Evolutionary conservation across 495 filamentous ascomycete genomes (phyloP).

Genomic region (Hypoxylon subgilvum): DNA sequence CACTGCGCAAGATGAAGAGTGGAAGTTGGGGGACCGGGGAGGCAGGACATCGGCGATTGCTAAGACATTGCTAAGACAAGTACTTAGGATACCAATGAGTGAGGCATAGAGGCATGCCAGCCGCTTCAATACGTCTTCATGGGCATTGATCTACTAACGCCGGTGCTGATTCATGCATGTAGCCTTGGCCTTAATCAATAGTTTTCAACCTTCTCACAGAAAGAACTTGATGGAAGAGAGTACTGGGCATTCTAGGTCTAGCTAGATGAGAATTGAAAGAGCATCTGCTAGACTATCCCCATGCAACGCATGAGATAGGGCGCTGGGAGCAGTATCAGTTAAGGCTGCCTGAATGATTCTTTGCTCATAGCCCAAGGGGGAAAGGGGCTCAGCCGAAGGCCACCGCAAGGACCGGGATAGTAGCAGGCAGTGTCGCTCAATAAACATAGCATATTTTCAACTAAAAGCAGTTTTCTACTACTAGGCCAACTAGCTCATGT

Average conservation of each 20-base stretch:
- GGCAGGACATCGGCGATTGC: no score
- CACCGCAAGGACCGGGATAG: conserved; percentile 1
- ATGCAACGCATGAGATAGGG: neutral
- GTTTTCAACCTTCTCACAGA: conserved; percentile 3
- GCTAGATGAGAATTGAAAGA: neutral
- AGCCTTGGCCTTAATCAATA: no score
- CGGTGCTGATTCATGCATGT: conserved; percentile 13
- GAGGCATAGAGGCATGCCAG: neutral
- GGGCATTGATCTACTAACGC: neutral
- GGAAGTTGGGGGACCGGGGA: no score
- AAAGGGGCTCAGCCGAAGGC: conserved; percentile 20
- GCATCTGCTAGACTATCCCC: neutral
- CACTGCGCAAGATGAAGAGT: neutral
- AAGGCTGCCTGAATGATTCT: conserved; percentile 1
- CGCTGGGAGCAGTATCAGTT: neutral
- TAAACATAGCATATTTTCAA: neutral
- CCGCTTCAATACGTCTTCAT: neutral
- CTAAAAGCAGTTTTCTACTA: neutral
- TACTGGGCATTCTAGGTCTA: neutral
- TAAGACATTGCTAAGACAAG: no score
- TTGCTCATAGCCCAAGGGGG: conserved; percentile 12
- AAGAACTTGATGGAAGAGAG: neutral
- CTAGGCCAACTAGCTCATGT: neutral
- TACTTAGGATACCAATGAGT: neutral
- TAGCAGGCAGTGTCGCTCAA: conserved; percentile 1